Conservation (phyloP, 139 green algal species). For the Tetraselmis chui region DNA sequence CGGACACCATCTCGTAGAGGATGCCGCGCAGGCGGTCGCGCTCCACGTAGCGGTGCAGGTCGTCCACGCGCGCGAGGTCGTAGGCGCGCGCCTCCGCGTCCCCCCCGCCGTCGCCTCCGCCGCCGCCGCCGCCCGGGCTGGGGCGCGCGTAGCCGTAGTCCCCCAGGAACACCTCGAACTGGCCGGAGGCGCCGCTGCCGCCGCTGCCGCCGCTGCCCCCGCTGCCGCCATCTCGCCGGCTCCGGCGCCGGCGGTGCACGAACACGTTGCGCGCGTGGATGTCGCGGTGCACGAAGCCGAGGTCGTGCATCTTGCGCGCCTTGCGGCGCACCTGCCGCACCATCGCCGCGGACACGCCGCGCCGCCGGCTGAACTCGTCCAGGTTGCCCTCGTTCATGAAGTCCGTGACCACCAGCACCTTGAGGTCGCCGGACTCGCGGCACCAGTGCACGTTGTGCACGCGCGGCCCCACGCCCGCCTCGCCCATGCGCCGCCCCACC, state of each 20-base stretch:
- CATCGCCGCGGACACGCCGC: background rate
- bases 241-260: too few species aligned
- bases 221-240: too few species aligned
- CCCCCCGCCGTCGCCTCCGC: background rate
- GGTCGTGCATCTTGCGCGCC: background rate
- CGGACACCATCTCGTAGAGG: background rate
- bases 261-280: background rate
- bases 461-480: background rate
- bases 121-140: too few species aligned
- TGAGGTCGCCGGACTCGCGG: background rate
- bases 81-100: background rate
- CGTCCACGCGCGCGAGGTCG: background rate
- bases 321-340: background rate
- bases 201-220: too few species aligned
- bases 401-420: background rate
- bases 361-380: background rate
- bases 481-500: background rate
- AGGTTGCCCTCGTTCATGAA: background rate
- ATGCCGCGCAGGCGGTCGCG: background rate
- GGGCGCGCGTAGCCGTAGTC: too few species aligned
- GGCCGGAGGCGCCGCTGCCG: background rate
- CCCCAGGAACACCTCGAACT: background rate
- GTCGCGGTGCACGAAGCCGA: background rate
- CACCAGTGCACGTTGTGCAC: background rate
- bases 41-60: background rate